These are phyloP conservation scores for Trichoderma erinaceum DNA, from an alignment of 495 filamentous ascomycete genomes.

Conservation along the genomic window DNA sequence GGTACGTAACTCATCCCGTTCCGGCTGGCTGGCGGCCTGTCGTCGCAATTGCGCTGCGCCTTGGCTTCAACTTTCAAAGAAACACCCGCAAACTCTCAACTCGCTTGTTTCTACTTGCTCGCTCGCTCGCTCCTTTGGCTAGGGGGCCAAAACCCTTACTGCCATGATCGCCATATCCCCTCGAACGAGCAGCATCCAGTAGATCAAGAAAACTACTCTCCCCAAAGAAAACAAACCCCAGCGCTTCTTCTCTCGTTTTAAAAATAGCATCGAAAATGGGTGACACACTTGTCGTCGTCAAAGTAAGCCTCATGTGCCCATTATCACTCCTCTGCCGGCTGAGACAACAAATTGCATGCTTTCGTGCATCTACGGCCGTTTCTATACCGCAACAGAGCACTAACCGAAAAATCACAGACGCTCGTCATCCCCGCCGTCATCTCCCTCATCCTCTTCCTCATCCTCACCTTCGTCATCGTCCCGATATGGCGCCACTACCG, in stretches of 20 bases:
- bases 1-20: background rate
- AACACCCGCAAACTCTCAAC: no score
- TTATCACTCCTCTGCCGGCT: background rate
- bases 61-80: slow-evolving; percentile 21
- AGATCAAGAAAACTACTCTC: no score
- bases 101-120: no score
- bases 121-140: no score
- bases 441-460: slow-evolving; percentile 67
- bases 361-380: background rate
- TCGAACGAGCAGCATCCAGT: background rate
- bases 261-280: slow-evolving; percentile 26
- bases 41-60: background rate
- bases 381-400: background rate
- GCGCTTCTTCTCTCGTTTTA: no score
- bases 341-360: slow-evolving; percentile 2
- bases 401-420: slow-evolving; percentile 45
- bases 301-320: slow-evolving; percentile 28
- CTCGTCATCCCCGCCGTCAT: slow-evolving; percentile 72
- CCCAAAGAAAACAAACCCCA: background rate
- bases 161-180: background rate
- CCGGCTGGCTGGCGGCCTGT: background rate
- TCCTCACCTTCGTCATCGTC: slow-evolving; percentile 61
- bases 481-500: slow-evolving; percentile 73
- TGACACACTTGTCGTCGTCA: slow-evolving; percentile 37
- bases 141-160: no score